These are phyloP conservation scores for Terana coerulea DNA, from an alignment of 768 basidiomycete genomes.

Conservation along the genomic window DNA sequence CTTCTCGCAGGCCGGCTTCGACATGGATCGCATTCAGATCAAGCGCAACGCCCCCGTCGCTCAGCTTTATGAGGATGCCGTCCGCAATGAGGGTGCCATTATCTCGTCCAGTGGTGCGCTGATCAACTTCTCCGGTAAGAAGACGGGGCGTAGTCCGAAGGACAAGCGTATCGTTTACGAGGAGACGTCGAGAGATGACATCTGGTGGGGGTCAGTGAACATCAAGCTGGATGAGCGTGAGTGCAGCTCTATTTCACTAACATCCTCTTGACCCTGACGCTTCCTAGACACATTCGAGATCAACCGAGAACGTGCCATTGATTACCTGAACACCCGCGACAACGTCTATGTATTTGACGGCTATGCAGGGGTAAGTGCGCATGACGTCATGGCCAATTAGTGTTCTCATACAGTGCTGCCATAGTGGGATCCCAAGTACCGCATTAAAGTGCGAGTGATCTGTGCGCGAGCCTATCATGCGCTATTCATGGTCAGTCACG, in stretches of 20 bases:
- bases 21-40: constrained; percentile 96
- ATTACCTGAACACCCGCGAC: constrained; percentile 97
- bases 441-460: constrained; percentile 99
- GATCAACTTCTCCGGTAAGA: constrained; percentile 99
- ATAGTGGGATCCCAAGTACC: constrained; percentile 97
- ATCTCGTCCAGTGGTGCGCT: constrained; percentile 93
- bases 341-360: constrained; percentile 99
- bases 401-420: background rate
- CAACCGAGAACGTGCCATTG: constrained; percentile 97
- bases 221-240: constrained; percentile 97
- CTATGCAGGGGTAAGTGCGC: constrained; percentile 69
- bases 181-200: constrained; percentile 91
- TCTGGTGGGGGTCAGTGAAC: constrained; percentile 99
- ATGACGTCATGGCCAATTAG: constrained; percentile 1
- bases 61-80: constrained; percentile 94
- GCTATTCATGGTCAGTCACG: constrained; percentile 86
- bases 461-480: constrained; percentile 98
- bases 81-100: constrained; percentile 98
- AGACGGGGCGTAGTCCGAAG: constrained; percentile 96
- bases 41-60: constrained; percentile 92
- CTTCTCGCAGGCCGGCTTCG: constrained; percentile 98
- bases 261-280: constrained; percentile 1
- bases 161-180: constrained; percentile 99
- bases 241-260: constrained; percentile 25
- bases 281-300: constrained; percentile 94